These are phyloP conservation scores for Tricholoma furcatifolium DNA, from an alignment of 768 basidiomycete genomes.

Conservation along the genomic window DNA sequence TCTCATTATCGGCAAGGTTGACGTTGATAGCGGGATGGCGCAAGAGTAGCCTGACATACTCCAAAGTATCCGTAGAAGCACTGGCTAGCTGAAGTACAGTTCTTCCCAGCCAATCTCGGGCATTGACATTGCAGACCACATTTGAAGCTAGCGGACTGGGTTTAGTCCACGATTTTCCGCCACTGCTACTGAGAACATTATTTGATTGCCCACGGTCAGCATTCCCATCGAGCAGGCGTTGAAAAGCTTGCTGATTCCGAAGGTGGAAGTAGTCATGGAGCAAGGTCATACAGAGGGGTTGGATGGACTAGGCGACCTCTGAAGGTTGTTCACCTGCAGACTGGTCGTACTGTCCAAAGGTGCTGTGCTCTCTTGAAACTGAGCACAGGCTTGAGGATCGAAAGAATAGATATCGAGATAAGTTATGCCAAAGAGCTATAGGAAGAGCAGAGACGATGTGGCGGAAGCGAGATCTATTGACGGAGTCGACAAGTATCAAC, in stretches of 20 bases:
- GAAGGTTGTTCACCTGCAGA: conserved; percentile 30
- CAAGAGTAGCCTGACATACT: conserved; percentile 77
- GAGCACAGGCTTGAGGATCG: conserved; percentile 20
- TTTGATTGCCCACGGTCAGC: conserved; percentile 34
- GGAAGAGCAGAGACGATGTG: neutral
- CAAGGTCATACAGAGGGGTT: conserved; percentile 62
- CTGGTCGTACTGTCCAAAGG: conserved; percentile 23
- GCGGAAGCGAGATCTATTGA: conserved; percentile 4
- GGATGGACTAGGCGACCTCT: conserved; percentile 35
- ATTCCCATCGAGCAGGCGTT: conserved; percentile 62
- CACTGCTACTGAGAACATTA: conserved; percentile 41
- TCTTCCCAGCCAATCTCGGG: conserved; percentile 67
- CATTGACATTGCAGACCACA: conserved; percentile 56
- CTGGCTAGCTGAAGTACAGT: conserved; percentile 85
- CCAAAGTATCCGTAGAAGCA: conserved; percentile 61
- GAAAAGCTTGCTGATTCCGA: conserved; percentile 74
- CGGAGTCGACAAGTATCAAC: neutral
- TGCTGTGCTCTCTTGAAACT: conserved; percentile 19
- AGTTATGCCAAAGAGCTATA: conserved; percentile 7
- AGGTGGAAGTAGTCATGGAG: conserved; percentile 77
- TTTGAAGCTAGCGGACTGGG: conserved; percentile 37
- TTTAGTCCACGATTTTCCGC: conserved; percentile 58
- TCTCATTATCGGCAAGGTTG: conserved; percentile 81
- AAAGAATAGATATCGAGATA: conserved; percentile 6
- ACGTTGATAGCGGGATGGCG: conserved; percentile 74